Percentiles rank a stretch among this genome's conserved stretches.
Evolutionary conservation across 2,329 filamentous ascomycete species (phyloP).

Genomic region (Fusarium sp.): DNA sequence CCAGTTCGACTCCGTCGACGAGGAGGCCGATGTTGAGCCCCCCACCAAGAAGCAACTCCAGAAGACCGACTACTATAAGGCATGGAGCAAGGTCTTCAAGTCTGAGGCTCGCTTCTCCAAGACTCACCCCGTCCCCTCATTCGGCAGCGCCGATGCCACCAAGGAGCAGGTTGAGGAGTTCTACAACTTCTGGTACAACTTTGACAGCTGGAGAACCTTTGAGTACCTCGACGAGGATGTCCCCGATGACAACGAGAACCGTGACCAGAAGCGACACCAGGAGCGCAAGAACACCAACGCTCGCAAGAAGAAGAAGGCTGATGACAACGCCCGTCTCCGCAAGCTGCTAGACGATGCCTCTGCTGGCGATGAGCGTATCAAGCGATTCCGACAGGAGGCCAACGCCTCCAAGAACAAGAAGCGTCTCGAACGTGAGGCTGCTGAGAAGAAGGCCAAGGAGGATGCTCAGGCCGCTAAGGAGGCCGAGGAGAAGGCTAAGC

Average conservation of each 20-base stretch:
- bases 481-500: constrained; percentile 82
- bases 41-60: constrained; percentile 90
- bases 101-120: constrained; percentile 94
- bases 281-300: constrained; percentile 99
- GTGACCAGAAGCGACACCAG: constrained; percentile 97
- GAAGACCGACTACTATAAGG: constrained; percentile 94
- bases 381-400: constrained; percentile 93
- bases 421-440: constrained; percentile 88
- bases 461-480: constrained; percentile 87
- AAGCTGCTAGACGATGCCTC: constrained; percentile 90
- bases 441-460: constrained; percentile 87
- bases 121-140: constrained; percentile 85
- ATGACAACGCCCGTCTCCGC: constrained; percentile 92
- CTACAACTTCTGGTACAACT: constrained; percentile 99
- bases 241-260: constrained; percentile 98
- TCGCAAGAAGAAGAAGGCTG: constrained; percentile 99
- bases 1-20: constrained; percentile 97
- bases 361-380: constrained; percentile 92
- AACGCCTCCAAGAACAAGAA: constrained; percentile 98
- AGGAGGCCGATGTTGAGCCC: constrained; percentile 90
- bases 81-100: constrained; percentile 92
- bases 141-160: constrained; percentile 86
- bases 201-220: constrained; percentile 97
- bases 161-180: constrained; percentile 94
- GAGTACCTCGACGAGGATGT: constrained; percentile 99